These are phyloP conservation scores for Rhodotorula sphaerocarpa DNA, from an alignment of 768 basidiomycete genomes.

Conservation along the genomic window DNA sequence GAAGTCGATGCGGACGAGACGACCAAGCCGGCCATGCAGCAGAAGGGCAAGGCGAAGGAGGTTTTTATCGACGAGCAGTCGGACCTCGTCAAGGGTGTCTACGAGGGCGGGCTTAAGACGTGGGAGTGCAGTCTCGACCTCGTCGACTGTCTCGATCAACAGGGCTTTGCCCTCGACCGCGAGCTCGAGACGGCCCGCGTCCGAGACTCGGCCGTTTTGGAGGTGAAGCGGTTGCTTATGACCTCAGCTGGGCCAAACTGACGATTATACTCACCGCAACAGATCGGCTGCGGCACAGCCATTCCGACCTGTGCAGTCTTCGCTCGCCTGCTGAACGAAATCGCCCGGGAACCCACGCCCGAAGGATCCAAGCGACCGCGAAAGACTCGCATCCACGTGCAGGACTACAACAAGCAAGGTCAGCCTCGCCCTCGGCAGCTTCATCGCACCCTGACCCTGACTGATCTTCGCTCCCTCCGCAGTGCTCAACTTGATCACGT, in stretches of 20 bases:
- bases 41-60: conserved; percentile 36
- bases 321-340: conserved; percentile 48
- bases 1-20: conserved; percentile 34
- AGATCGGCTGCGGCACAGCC: conserved; percentile 92
- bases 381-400: conserved; percentile 61
- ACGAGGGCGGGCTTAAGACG: conserved; percentile 93
- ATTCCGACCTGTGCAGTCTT: conserved; percentile 72
- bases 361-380: conserved; percentile 9
- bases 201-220: too few species aligned
- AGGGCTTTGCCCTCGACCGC: conserved; percentile 16
- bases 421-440: background rate
- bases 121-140: conserved; percentile 95
- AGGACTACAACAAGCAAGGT: conserved; percentile 71
- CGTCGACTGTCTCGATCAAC: conserved; percentile 52
- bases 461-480: background rate
- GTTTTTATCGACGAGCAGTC: conserved; percentile 71
- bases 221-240: too few species aligned
- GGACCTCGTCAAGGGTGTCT: conserved; percentile 81
- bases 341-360: conserved; percentile 25
- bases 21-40: conserved; percentile 19
- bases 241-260: too few species aligned
- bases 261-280: background rate
- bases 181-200: too few species aligned
- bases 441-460: background rate
- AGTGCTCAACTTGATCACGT: conserved; percentile 40